Percentiles rank a stretch among this genome's conserved stretches.
phyloP scores from a whole-genome alignment of 2,329 filamentous ascomycete species.

The Teratosphaeria destructans region DNA sequence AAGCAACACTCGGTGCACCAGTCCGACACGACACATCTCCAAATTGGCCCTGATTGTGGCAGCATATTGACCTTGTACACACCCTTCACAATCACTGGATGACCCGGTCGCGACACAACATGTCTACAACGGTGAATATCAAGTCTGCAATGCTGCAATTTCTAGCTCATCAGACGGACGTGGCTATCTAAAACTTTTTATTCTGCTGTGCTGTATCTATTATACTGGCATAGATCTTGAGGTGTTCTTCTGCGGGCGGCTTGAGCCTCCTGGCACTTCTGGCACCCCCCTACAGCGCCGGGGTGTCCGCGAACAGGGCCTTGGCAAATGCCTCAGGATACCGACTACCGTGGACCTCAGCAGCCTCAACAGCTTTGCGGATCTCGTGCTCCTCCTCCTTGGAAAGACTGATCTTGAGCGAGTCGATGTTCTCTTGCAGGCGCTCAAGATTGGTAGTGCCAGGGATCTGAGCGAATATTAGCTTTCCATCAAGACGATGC shows the following conservation, averaged over 20 bases:
- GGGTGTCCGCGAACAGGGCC: constrained; percentile 31
- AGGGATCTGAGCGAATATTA: constrained; percentile 24
- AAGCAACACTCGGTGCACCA: too few relatives aligned
- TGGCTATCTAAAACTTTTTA: too few relatives aligned
- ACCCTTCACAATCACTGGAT: too few relatives aligned
- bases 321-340: constrained; percentile 30
- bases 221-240: not conserved
- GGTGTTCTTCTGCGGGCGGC: too few relatives aligned
- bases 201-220: not conserved
- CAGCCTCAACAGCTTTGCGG: constrained; percentile 24
- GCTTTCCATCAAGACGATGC: not conserved
- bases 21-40: too few relatives aligned
- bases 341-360: constrained; percentile 25
- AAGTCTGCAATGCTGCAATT: too few relatives aligned
- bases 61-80: too few relatives aligned
- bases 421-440: constrained; percentile 36
- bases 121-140: too few relatives aligned
- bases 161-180: too few relatives aligned
- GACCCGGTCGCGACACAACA: too few relatives aligned
- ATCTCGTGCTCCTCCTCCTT: constrained; percentile 29
- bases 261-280: too few relatives aligned
- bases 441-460: constrained; percentile 41
- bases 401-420: constrained; percentile 25
- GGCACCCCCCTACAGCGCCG: constrained; percentile 11
- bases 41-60: too few relatives aligned